Evolutionary conservation across 2,329 filamentous ascomycete species (phyloP).

Genomic region (Cryoendolithus antarcticus): DNA sequence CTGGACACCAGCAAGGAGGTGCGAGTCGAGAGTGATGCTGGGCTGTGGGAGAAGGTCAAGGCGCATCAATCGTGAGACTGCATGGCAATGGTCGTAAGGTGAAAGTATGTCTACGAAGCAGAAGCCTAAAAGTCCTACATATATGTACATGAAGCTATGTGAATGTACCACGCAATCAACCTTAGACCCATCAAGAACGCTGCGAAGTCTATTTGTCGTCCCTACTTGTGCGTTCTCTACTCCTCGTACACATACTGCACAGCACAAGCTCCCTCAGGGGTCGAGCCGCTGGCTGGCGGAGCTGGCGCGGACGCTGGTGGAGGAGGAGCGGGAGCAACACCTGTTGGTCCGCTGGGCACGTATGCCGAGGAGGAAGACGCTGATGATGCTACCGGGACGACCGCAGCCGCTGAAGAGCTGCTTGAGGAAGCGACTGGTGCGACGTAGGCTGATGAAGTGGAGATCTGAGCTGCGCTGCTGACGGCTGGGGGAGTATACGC

Average conservation of each 20-base stretch:
- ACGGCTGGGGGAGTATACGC: no score
- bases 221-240: background rate
- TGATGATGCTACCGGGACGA: no score
- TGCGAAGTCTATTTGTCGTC: no score
- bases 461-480: no score
- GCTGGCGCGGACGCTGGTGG: conserved; percentile 3
- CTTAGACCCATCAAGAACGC: no score
- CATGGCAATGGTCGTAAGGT: background rate
- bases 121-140: no score
- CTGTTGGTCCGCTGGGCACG: conserved; percentile 1
- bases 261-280: conserved; percentile 7
- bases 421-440: no score
- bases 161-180: no score
- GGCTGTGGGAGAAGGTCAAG: conserved; percentile 23
- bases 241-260: conserved; percentile 15
- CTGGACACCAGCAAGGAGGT: conserved; percentile 42
- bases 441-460: no score
- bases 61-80: conserved; percentile 18
- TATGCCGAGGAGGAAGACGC: conserved; percentile 5
- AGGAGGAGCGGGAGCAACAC: conserved; percentile 1
- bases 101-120: background rate
- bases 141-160: no score
- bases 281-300: conserved; percentile 1
- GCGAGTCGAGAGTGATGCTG: conserved; percentile 22
- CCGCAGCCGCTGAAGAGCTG: no score